Base-by-base conservation (phyloP, 805 yeast genomes). In the Scheffersomyces ergatensis region DNA sequence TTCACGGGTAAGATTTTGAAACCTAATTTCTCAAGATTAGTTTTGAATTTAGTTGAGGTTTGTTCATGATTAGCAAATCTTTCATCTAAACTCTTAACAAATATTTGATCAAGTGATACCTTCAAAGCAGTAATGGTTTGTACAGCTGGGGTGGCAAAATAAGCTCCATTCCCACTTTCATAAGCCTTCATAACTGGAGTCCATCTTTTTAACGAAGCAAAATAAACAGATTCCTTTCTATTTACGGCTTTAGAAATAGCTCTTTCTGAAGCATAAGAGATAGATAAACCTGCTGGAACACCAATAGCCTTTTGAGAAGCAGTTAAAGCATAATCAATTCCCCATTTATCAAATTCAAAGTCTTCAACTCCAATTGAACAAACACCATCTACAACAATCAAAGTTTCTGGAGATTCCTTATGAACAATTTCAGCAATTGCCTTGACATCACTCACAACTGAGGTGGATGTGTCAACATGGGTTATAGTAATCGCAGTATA, bases 251-350 rank as follows among this genome's bases (percentile, higher is more conserved):
- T 78, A 6, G 65, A 63, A 26, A 89, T 66, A 11, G 96, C 96
- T 53, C 96, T 79, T 40, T 72, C 78, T 19, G 93, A 82, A 15
- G 89, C 81, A 60, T 78, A 77, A 26, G 85, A 80, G 53, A 92
- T 77, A 14, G 92, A 81, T 51, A 92, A 75, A 14, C 99, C 99
- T 6, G 97, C 82, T 39, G 98, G 97, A 21, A 85, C 93, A 39
- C 97, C 97, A 52, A 92, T 70, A 21, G 96, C 98, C 72, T 92
- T 92, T 63, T 90, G 98, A 16, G 97, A 89, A 2, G 96, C 98
- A 36, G 96, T 85, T 48, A 92, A 73, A 32, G 79, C 95, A 51
- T 74, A 88, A 67, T 92, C 99, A 39, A 92, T 64, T 4, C 87
- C 89, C 97, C 98, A 92, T 15, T 74, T 74, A 58, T 88, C 92